Percentiles rank a stretch among this genome's conserved stretches.
These are phyloP conservation scores for Mediolabrus comicus DNA, from an alignment of 108 stramenopile genomes.

Conservation along the genomic window DNA sequence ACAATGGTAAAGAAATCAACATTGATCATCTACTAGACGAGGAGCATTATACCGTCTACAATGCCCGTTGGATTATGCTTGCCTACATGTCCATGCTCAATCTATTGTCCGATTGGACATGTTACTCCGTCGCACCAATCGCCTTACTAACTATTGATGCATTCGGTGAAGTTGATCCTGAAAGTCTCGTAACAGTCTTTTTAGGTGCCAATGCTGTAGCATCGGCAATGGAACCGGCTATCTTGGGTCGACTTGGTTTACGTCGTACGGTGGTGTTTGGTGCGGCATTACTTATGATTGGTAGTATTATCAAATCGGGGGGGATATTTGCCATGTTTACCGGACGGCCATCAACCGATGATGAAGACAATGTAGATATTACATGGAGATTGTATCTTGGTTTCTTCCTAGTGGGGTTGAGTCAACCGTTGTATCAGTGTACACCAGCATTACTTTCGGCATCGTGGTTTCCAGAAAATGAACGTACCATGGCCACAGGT, in stretches of 20 bases:
- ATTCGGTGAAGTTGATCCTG: constrained; percentile 83
- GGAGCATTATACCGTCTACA: constrained; percentile 31
- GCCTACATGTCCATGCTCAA: constrained; percentile 86
- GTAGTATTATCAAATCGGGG: constrained; percentile 83
- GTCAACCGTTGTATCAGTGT: constrained; percentile 89
- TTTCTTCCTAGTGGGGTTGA: constrained; percentile 85
- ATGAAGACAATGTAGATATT: neutral
- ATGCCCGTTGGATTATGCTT: constrained; percentile 58
- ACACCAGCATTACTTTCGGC: constrained; percentile 86
- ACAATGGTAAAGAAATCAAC: neutral
- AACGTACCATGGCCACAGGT: constrained; percentile 90
- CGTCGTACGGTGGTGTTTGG: constrained; percentile 80
- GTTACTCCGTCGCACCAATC: constrained; percentile 87
- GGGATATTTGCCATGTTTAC: constrained; percentile 43
- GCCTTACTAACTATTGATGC: constrained; percentile 66
- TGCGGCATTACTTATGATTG: constrained; percentile 72
- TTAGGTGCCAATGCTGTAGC: constrained; percentile 78
- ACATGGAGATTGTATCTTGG: constrained; percentile 82
- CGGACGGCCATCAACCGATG: neutral
- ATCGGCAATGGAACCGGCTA: constrained; percentile 78
- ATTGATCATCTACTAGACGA: neutral
- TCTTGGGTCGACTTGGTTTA: constrained; percentile 75
- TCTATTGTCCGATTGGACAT: constrained; percentile 88
- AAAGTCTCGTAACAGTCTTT: constrained; percentile 78
- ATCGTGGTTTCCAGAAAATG: constrained; percentile 88